Percentiles rank a stretch among this genome's conserved stretches.
Evolutionary conservation across 2,329 filamentous ascomycete species (phyloP).

Genomic region (Zasmidium cellare): DNA sequence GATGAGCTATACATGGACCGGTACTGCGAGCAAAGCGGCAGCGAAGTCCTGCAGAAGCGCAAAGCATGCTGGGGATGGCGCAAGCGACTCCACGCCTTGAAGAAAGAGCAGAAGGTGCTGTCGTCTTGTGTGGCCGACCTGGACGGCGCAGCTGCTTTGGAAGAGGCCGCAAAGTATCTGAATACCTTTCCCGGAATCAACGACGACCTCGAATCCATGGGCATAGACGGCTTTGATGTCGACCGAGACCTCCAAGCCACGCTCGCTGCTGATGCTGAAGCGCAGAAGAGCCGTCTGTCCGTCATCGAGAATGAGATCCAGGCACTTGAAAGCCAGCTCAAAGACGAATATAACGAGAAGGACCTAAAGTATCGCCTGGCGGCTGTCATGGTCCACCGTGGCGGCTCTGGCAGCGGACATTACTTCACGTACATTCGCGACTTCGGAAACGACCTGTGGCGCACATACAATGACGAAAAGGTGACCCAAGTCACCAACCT

Average conservation of each 20-base stretch:
- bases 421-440: conserved; percentile 98
- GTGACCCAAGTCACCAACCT: conserved; percentile 63
- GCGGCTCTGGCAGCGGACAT: conserved; percentile 66
- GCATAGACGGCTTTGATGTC: conserved; percentile 44
- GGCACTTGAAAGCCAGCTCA: conserved; percentile 50
- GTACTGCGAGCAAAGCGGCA: conserved; percentile 70
- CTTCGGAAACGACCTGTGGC: conserved; percentile 78
- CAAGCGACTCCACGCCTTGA: conserved; percentile 50
- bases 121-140: conserved; percentile 21
- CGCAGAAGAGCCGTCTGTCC: conserved; percentile 50
- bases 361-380: conserved; percentile 78
- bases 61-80: conserved; percentile 75
- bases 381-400: conserved; percentile 89
- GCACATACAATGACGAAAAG: conserved; percentile 87
- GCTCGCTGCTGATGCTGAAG: conserved; percentile 48
- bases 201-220: conserved; percentile 34
- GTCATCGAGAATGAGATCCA: conserved; percentile 42
- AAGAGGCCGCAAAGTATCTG: conserved; percentile 44
- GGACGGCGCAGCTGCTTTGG: conserved; percentile 29
- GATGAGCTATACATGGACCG: conserved; percentile 83
- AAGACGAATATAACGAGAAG: conserved; percentile 63
- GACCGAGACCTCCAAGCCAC: conserved; percentile 41
- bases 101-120: conserved; percentile 32
- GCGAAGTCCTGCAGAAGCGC: conserved; percentile 63
- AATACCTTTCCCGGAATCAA: conserved; percentile 43